Conservation (phyloP, 345 rosid species). For the Salix brachista region DNA sequence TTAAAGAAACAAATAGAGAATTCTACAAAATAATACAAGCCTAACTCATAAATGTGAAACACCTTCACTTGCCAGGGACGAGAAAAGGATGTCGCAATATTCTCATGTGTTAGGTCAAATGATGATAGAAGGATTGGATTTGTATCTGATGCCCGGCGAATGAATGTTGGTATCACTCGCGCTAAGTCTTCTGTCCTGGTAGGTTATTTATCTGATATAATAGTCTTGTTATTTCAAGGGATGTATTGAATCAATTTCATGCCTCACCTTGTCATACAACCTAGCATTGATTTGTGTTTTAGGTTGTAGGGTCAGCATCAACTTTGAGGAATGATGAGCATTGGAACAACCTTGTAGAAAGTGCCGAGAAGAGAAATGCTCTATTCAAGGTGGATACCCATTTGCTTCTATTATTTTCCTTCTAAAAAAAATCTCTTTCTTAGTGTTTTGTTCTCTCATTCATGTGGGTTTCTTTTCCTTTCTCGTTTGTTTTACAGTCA, state of each 20-base stretch:
- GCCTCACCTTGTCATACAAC: neutral
- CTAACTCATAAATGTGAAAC: neutral
- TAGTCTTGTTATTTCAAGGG: neutral
- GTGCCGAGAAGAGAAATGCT: constrained; percentile 59
- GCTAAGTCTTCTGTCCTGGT: constrained; percentile 95
- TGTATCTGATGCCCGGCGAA: constrained; percentile 75
- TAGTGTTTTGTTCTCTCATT: neutral
- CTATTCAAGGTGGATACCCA: constrained; percentile 52
- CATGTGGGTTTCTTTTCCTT: neutral
- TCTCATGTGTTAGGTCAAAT: constrained; percentile 90
- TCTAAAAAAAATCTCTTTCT: neutral
- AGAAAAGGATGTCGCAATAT: constrained; percentile 90
- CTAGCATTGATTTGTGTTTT: constrained; percentile 13
- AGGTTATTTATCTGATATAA: constrained; percentile 9
- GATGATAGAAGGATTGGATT: constrained; percentile 68
- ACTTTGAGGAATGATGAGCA: constrained; percentile 67
- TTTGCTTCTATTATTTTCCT: neutral
- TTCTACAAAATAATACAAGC: neutral
- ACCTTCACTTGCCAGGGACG: constrained; percentile 58
- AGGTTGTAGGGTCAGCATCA: constrained; percentile 92
- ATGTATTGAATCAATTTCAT: neutral
- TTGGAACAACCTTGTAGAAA: constrained; percentile 71
- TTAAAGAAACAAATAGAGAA: neutral
- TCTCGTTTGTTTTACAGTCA: too few relatives aligned
- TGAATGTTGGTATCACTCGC: constrained; percentile 94